Evolutionary conservation across 306 rosid genomes (phyloP).

Genomic region (Hippophae tibetana): DNA sequence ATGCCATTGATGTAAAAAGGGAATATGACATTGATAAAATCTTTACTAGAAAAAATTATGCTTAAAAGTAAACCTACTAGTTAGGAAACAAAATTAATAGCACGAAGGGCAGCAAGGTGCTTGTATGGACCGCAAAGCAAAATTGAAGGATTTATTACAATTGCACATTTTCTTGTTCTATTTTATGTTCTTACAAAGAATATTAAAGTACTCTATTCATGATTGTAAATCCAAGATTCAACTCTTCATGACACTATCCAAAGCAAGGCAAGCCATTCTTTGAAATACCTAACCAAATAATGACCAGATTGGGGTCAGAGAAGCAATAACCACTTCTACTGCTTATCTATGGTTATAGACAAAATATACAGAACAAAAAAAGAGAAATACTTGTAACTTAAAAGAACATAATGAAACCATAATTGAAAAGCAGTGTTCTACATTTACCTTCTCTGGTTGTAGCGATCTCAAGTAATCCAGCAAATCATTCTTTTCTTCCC

Average conservation of each 20-base stretch:
- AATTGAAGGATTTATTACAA: background rate
- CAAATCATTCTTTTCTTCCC: conserved; percentile 88
- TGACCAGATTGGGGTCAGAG: conserved; percentile 7
- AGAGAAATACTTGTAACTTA: background rate
- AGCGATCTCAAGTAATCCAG: conserved; percentile 90
- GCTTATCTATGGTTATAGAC: background rate
- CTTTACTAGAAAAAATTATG: too few relatives aligned
- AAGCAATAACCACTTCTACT: conserved; percentile 4
- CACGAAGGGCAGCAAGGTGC: background rate
- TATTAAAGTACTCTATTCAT: background rate
- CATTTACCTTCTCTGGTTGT: conserved; percentile 78
- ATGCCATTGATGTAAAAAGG: too few relatives aligned
- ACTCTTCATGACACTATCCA: conserved; percentile 1
- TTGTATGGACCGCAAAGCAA: background rate
- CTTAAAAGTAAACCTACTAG: too few relatives aligned
- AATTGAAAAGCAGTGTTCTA: background rate
- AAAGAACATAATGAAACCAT: background rate
- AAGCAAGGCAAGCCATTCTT: background rate
- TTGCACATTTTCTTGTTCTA: background rate
- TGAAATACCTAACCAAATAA: conserved; percentile 12
- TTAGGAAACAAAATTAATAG: background rate
- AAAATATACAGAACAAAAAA: background rate
- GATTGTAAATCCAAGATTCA: background rate
- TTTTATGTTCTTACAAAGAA: background rate
- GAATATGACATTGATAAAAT: too few relatives aligned